A percentile compares a stretch with the other conserved stretches of the same genome.
Evolutionary conservation across 805 yeast species (phyloP).

Genomic region (Trichomonascus vanleenenianus): DNA sequence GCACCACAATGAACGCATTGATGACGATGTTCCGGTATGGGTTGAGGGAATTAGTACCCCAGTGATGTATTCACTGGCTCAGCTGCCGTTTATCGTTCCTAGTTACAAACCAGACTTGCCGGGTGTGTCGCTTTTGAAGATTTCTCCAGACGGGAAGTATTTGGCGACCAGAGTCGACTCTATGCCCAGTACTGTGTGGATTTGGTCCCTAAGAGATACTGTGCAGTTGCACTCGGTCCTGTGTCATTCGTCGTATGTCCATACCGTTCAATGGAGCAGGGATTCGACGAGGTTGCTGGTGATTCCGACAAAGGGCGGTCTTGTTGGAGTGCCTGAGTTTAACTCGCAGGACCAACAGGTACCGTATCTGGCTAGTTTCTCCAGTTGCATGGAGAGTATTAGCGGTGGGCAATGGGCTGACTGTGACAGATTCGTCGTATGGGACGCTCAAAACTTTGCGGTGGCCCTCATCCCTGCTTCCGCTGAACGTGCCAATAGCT

Average conservation of each 20-base stretch:
- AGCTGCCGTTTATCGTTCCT: constrained; percentile 3
- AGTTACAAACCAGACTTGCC: background rate
- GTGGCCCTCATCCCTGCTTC: too few relatives aligned
- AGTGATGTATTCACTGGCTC: background rate
- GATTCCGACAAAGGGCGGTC: constrained; percentile 4
- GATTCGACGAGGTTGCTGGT: constrained; percentile 5
- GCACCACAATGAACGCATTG: constrained; percentile 12
- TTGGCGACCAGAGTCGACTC: constrained; percentile 12
- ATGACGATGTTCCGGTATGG: constrained; percentile 15
- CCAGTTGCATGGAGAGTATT: background rate
- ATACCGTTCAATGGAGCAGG: constrained; percentile 4
- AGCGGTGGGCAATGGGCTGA: background rate
- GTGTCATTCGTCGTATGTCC: constrained; percentile 9
- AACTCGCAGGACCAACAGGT: background rate
- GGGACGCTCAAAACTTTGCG: constrained; percentile 2
- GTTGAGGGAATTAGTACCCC: constrained; percentile 1
- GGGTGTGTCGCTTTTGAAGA: constrained; percentile 7
- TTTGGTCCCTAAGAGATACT: constrained; percentile 11
- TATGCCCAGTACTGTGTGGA: constrained; percentile 17
- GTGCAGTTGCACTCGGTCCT: constrained; percentile 7
- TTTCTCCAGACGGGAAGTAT: constrained; percentile 9
- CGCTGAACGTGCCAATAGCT: too few relatives aligned
- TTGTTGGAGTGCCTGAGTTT: constrained; percentile 2
- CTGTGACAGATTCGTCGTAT: background rate
- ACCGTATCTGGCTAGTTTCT: background rate